A percentile compares a stretch with the other conserved stretches of the same genome.
Conservation (phyloP, 345 rosid species). For the Conringia planisiliqua region DNA sequence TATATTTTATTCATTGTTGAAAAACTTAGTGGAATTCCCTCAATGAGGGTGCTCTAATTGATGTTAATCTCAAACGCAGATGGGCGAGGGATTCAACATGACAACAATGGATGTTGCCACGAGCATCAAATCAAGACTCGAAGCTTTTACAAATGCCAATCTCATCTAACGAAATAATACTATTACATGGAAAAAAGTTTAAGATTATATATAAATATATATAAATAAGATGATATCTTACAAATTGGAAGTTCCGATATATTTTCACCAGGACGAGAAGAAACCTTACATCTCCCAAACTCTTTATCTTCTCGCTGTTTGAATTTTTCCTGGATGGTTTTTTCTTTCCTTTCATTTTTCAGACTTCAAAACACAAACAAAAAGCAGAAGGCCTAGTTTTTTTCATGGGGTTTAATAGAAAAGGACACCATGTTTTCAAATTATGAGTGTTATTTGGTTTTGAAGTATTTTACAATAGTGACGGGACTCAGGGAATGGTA, state of each 20-base stretch:
- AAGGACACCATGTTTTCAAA: not conserved
- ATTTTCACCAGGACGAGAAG: not conserved
- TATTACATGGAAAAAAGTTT: no score
- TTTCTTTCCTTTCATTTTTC: not conserved
- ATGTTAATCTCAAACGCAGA: constrained; percentile 1
- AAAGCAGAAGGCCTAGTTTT: not conserved
- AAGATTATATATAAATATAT: not conserved
- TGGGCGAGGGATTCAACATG: constrained; percentile 6
- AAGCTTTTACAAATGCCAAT: not conserved
- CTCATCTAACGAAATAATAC: not conserved
- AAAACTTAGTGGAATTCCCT: no score
- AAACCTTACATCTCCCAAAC: not conserved
- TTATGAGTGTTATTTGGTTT: not conserved
- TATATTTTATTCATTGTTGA: no score
- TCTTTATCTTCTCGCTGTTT: not conserved
- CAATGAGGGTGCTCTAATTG: no score
- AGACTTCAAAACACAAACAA: not conserved
- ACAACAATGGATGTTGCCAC: constrained; percentile 4
- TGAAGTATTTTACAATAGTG: not conserved
- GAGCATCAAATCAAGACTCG: constrained; percentile 17
- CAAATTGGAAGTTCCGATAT: not conserved
- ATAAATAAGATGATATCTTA: not conserved
- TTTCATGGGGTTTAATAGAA: not conserved
- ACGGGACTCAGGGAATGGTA: not conserved
- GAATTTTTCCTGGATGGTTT: not conserved